phyloP scores from a whole-genome alignment of 2,329 filamentous ascomycete genomes.

The Monilinia polystroma region DNA sequence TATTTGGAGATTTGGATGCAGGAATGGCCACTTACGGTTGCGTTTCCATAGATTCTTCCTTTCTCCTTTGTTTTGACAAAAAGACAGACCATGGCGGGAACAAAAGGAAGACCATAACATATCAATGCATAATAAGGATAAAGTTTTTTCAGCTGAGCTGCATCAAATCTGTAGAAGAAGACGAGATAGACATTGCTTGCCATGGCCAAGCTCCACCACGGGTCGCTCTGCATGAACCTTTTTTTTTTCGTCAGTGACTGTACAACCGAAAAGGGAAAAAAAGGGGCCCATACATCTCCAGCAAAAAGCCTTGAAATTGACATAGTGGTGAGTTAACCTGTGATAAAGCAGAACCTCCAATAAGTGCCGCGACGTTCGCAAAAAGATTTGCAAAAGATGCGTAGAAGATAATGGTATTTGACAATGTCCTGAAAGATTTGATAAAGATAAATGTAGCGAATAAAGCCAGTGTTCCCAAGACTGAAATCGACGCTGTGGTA shows the following conservation, averaged over 20 bases:
- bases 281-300: conserved; percentile 70
- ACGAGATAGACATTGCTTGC: conserved; percentile 61
- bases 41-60: conserved; percentile 43
- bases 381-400: conserved; percentile 61
- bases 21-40: conserved; percentile 32
- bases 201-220: conserved; percentile 59
- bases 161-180: conserved; percentile 56
- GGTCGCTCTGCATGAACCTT: conserved; percentile 52
- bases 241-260: conserved; percentile 56
- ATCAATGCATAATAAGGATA: conserved; percentile 55
- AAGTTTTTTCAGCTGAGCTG: conserved; percentile 49
- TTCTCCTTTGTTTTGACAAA: conserved; percentile 45
- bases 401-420: conserved; percentile 66
- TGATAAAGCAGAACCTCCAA: conserved; percentile 48
- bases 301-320: conserved; percentile 75
- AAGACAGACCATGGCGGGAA: conserved; percentile 55
- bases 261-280: conserved; percentile 38
- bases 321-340: conserved; percentile 44
- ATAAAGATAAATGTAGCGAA: conserved; percentile 69
- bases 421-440: conserved; percentile 72
- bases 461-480: conserved; percentile 69
- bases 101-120: conserved; percentile 57
- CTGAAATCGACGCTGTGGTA: conserved; percentile 66
- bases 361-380: conserved; percentile 56
- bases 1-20: no score